These are phyloP conservation scores for Populus pruinosa DNA, from an alignment of 345 rosid species.

Conservation along the genomic window DNA sequence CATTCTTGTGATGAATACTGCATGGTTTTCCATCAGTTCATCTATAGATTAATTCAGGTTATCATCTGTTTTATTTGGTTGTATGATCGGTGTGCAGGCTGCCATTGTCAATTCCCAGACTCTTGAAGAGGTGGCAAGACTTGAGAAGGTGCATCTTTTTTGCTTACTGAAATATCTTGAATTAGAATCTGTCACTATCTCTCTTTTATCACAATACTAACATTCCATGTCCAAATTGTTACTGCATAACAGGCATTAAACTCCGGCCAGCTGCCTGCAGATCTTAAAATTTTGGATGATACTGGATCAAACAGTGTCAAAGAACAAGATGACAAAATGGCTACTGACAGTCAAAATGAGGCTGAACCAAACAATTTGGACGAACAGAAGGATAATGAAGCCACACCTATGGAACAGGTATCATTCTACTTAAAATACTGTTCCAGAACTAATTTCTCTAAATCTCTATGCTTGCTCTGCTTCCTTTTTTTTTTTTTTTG, in stretches of 20 bases:
- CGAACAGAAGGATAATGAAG: slow-evolving; percentile 42
- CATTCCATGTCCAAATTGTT: slow-evolving; percentile 13
- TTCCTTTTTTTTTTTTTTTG: neutral
- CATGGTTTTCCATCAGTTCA: neutral
- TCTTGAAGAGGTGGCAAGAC: slow-evolving; percentile 97
- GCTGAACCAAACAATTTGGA: slow-evolving; percentile 26
- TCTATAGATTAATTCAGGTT: neutral
- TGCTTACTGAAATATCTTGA: neutral
- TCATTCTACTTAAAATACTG: neutral
- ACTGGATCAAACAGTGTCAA: slow-evolving; percentile 20
- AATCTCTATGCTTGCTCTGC: neutral
- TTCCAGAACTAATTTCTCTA: neutral
- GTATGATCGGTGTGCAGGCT: slow-evolving; percentile 56
- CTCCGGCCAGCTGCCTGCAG: slow-evolving; percentile 94
- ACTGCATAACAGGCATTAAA: slow-evolving; percentile 62
- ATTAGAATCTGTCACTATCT: neutral
- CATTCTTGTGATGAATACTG: neutral
- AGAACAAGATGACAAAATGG: slow-evolving; percentile 46
- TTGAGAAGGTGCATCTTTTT: slow-evolving; percentile 62
- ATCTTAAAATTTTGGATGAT: slow-evolving; percentile 52
- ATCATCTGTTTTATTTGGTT: slow-evolving; percentile 9
- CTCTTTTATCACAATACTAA: slow-evolving; percentile 22
- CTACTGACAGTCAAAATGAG: slow-evolving; percentile 26
- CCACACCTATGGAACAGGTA: slow-evolving; percentile 77
- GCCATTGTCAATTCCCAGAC: slow-evolving; percentile 99